Evolutionary conservation across 2,329 filamentous ascomycete genomes (phyloP).

Genomic region (Paecilomyces sp.): DNA sequence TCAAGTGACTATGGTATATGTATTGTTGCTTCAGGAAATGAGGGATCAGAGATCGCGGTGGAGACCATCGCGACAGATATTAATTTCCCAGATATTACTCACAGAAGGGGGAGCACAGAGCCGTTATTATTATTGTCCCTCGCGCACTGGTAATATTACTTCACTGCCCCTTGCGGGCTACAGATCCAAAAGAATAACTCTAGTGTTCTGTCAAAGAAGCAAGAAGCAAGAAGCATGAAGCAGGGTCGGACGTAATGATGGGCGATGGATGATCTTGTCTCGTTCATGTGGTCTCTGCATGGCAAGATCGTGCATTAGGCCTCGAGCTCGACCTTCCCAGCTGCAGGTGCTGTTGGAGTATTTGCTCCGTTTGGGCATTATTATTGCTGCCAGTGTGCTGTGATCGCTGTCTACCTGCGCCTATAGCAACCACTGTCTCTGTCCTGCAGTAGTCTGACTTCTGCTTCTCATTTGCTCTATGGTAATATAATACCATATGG

Average conservation of each 20-base stretch:
- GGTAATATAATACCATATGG: neutral
- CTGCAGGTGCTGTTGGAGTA: no score
- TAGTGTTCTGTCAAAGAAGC: neutral
- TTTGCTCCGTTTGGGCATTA: no score
- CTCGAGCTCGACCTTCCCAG: no score
- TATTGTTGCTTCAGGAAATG: neutral
- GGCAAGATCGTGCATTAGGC: no score
- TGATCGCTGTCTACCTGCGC: no score
- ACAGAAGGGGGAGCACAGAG: neutral
- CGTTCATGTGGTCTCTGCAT: neutral
- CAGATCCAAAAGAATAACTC: neutral
- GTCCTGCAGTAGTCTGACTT: no score
- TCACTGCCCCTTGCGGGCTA: neutral
- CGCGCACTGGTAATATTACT: neutral
- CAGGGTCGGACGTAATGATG: neutral
- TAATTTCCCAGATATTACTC: neutral
- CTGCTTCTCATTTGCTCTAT: neutral
- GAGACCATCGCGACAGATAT: neutral
- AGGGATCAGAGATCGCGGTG: neutral
- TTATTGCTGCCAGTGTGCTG: no score
- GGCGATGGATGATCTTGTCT: neutral
- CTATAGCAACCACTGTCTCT: no score
- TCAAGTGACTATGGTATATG: no score
- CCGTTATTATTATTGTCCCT: neutral
- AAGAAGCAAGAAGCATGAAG: no score